A percentile compares a stretch with the other conserved stretches of the same genome.
Evolutionary conservation across 2,329 filamentous ascomycete genomes (phyloP).

Genomic region (Pseudogymnoascus sp.): DNA sequence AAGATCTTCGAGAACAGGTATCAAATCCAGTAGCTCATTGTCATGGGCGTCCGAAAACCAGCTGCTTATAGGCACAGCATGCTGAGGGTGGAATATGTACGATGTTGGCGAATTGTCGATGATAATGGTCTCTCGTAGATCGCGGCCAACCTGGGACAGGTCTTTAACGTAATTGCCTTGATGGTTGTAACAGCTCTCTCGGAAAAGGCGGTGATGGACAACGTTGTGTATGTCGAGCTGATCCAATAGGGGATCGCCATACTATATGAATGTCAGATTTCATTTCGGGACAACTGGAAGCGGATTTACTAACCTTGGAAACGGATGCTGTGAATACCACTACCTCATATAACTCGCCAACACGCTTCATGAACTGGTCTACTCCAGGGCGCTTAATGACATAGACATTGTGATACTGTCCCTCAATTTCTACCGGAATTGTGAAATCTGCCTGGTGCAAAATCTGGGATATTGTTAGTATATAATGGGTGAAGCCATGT

Average conservation of each 20-base stretch:
- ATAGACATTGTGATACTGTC: constrained; percentile 98
- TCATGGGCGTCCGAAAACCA: constrained; percentile 99
- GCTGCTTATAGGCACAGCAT: constrained; percentile 97
- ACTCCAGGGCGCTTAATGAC: constrained; percentile 99
- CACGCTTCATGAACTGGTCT: constrained; percentile 97
- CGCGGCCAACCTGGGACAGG: constrained; percentile 89
- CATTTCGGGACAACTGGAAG: background rate
- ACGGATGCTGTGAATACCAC: constrained; percentile 98
- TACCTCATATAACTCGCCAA: constrained; percentile 95
- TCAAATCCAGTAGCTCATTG: constrained; percentile 94
- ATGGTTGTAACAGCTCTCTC: constrained; percentile 98
- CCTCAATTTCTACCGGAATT: constrained; percentile 97
- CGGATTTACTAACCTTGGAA: constrained; percentile 63
- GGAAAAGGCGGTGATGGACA: constrained; percentile 90
- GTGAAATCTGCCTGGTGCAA: constrained; percentile 98
- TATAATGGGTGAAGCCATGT: background rate
- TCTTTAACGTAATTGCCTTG: constrained; percentile 99
- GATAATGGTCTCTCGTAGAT: constrained; percentile 96
- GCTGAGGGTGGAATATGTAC: constrained; percentile 98
- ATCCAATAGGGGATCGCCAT: constrained; percentile 90
- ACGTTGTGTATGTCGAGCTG: constrained; percentile 96
- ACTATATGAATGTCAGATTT: constrained; percentile 41
- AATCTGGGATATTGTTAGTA: constrained; percentile 48
- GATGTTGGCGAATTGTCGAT: constrained; percentile 99
- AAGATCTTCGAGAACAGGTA: constrained; percentile 95